These are phyloP conservation scores for Oropetium thomaeum DNA, from an alignment of 176 grass and related monocot genomes.

Conservation along the genomic window DNA sequence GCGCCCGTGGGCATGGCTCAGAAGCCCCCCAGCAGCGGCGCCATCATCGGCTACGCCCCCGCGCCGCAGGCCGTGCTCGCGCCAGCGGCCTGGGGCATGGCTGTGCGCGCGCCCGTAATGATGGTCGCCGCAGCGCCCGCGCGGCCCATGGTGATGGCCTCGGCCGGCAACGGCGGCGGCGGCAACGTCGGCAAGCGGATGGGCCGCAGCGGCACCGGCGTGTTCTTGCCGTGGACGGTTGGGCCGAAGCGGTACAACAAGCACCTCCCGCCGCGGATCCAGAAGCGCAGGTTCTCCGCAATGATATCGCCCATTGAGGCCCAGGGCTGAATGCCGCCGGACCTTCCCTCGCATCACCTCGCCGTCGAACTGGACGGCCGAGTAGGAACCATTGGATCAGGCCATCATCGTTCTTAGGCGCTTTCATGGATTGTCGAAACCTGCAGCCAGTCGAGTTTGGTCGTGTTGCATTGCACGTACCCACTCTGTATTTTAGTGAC, in stretches of 20 bases:
- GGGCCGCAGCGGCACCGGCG: constrained; percentile 73
- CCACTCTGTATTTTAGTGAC: constrained; percentile 45
- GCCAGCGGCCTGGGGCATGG: constrained; percentile 65
- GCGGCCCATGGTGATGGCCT: constrained; percentile 56
- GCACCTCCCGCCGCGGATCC: constrained; percentile 93
- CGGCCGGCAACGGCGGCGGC: constrained; percentile 1
- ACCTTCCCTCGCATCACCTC: neutral
- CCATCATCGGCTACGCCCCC: constrained; percentile 50
- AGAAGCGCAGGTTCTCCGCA: constrained; percentile 85
- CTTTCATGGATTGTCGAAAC: constrained; percentile 30
- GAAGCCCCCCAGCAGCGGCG: constrained; percentile 24
- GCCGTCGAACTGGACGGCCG: constrained; percentile 12
- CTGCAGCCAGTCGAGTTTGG: constrained; percentile 20
- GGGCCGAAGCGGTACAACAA: constrained; percentile 90
- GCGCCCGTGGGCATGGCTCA: constrained; percentile 36
- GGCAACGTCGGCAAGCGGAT: constrained; percentile 56
- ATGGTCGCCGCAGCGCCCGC: constrained; percentile 64
- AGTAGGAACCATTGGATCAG: constrained; percentile 6
- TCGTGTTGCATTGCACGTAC: neutral
- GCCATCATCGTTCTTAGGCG: constrained; percentile 22
- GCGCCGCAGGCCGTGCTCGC: constrained; percentile 65
- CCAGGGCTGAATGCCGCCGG: constrained; percentile 43
- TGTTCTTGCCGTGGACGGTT: constrained; percentile 93
- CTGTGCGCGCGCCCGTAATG: constrained; percentile 59
- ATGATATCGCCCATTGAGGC: constrained; percentile 71